A percentile compares a stretch with the other conserved stretches of the same genome.
These are phyloP conservation scores for Hanseniaspora sp. DNA, from an alignment of 1,139 yeast genomes.

Conservation along the genomic window DNA sequence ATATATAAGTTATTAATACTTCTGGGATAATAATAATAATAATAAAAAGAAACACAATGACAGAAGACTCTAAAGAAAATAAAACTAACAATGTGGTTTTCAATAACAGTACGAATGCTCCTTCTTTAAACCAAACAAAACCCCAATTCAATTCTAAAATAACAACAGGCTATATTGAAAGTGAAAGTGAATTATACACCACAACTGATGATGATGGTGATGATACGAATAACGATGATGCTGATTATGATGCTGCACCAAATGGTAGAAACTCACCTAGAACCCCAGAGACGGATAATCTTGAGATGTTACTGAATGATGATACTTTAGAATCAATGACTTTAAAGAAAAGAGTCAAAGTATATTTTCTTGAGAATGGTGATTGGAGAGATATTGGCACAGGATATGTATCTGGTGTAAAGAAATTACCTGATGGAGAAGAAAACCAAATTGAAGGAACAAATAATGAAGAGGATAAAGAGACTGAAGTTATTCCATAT, in stretches of 20 bases:
- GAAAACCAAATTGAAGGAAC: neutral
- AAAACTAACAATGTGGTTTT: neutral
- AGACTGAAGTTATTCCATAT: slow-evolving; percentile 36
- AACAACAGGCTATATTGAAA: slow-evolving; percentile 5
- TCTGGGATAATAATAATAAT: neutral
- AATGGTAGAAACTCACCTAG: neutral
- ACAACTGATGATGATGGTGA: slow-evolving; percentile 13
- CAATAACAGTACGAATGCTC: neutral
- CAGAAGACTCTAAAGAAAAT: neutral
- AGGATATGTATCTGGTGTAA: slow-evolving; percentile 72
- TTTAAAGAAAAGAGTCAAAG: slow-evolving; percentile 70
- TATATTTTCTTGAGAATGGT: slow-evolving; percentile 67
- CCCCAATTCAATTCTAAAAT: neutral
- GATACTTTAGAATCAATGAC: slow-evolving; percentile 20
- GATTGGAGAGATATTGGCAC: slow-evolving; percentile 92
- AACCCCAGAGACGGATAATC: slow-evolving; percentile 16
- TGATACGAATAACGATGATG: neutral
- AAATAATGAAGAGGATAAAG: slow-evolving; percentile 15
- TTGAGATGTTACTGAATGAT: slow-evolving; percentile 9
- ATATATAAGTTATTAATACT: neutral
- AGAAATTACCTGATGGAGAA: slow-evolving; percentile 8
- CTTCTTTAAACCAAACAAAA: neutral
- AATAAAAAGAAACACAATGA: neutral
- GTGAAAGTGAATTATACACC: slow-evolving; percentile 13
- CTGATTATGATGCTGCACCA: neutral